phyloP scores from a whole-genome alignment of 176 grass and related monocot genomes.

The Carex myosuroides region DNA sequence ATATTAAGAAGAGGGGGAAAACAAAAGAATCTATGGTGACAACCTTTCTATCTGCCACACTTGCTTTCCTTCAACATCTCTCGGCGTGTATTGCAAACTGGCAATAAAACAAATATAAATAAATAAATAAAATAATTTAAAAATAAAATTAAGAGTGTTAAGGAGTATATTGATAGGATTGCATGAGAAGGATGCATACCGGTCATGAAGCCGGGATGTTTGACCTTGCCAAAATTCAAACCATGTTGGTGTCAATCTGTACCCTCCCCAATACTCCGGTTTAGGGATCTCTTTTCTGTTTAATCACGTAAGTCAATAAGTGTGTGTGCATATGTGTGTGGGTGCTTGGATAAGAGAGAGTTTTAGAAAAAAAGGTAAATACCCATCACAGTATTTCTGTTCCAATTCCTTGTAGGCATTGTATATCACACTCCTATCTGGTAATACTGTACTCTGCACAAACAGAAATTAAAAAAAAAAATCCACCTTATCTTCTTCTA shows the following conservation, averaged over 20 bases:
- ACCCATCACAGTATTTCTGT: slow-evolving; percentile 82
- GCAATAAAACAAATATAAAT: slow-evolving; percentile 7
- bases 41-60: slow-evolving; percentile 72
- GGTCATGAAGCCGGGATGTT: slow-evolving; percentile 81
- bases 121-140: background rate
- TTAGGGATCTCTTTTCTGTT: slow-evolving; percentile 68
- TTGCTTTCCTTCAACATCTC: slow-evolving; percentile 37
- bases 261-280: slow-evolving; percentile 82
- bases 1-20: slow-evolving; percentile 4
- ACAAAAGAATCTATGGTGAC: slow-evolving; percentile 35
- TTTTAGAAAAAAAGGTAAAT: background rate
- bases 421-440: slow-evolving; percentile 60
- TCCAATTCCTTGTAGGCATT: slow-evolving; percentile 70
- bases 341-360: background rate
- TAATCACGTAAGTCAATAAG: slow-evolving; percentile 16
- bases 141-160: background rate
- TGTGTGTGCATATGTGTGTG: background rate
- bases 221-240: slow-evolving; percentile 99
- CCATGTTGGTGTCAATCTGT: slow-evolving; percentile 62
- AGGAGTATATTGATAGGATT: background rate
- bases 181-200: slow-evolving; percentile 28
- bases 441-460: slow-evolving; percentile 63
- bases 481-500: background rate
- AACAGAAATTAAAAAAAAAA: background rate
- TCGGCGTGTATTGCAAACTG: slow-evolving; percentile 54